Evolutionary conservation across 352 stramenopile genomes (phyloP).

Genomic region (Pythium folliculosum): DNA sequence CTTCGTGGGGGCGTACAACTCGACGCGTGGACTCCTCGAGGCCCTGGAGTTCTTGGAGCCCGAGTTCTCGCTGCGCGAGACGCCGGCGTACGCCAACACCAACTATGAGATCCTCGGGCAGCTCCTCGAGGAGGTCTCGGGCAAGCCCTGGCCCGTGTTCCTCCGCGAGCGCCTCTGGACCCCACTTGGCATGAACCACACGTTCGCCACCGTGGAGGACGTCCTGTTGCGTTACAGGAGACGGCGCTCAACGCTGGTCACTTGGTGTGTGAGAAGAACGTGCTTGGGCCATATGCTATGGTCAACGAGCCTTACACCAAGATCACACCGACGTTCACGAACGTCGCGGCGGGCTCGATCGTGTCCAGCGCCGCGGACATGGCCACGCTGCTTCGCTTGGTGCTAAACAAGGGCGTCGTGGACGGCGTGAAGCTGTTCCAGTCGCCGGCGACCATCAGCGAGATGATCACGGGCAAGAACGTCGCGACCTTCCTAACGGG

Average conservation of each 20-base stretch:
- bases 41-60: conserved; percentile 41
- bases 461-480: conserved; percentile 67
- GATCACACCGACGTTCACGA: conserved; percentile 20
- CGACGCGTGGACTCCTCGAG: conserved; percentile 39
- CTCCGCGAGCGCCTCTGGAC: conserved; percentile 50
- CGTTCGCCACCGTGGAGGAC: conserved; percentile 36
- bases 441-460: conserved; percentile 34
- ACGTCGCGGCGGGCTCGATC: conserved; percentile 43
- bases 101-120: conserved; percentile 67
- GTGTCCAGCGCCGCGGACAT: conserved; percentile 58
- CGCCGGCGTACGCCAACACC: conserved; percentile 58
- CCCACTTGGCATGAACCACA: conserved; percentile 59
- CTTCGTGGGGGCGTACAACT: conserved; percentile 39
- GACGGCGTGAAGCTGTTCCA: conserved; percentile 47
- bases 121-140: conserved; percentile 49
- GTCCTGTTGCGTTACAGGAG: conserved; percentile 4
- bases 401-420: conserved; percentile 64
- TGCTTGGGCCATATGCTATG: conserved; percentile 40
- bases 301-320: conserved; percentile 24
- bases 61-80: conserved; percentile 42
- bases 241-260: conserved; percentile 36
- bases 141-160: conserved; percentile 48
- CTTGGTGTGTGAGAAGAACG: conserved; percentile 46
- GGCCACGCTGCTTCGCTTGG: conserved; percentile 45
- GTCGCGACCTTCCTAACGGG: conserved; percentile 32